These are phyloP conservation scores for Macrolepiota dolichaula DNA, from an alignment of 768 basidiomycete genomes.

Conservation along the genomic window DNA sequence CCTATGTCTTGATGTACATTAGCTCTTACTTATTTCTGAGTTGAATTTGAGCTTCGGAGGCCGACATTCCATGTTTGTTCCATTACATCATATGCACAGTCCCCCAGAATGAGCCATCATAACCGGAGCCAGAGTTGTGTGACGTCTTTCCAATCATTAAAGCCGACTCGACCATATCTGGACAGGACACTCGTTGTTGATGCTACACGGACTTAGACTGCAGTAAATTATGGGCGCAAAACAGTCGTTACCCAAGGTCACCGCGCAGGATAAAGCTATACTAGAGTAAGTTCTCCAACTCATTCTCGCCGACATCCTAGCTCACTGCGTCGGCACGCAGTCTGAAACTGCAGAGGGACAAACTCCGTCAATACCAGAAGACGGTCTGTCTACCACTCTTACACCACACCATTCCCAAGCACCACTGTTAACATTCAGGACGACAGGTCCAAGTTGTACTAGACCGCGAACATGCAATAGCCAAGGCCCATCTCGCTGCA, in stretches of 20 bases:
- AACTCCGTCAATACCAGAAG: slow-evolving; percentile 93
- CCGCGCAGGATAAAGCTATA: slow-evolving; percentile 90
- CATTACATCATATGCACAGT: background rate
- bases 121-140: background rate
- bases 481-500: slow-evolving; percentile 71
- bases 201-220: background rate
- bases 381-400: slow-evolving; percentile 48
- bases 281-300: slow-evolving; percentile 68
- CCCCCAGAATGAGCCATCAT: background rate
- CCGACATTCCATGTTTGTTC: background rate
- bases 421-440: background rate
- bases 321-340: slow-evolving; percentile 37
- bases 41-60: no score
- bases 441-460: slow-evolving; percentile 80
- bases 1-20: no score
- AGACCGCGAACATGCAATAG: slow-evolving; percentile 86
- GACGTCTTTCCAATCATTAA: background rate
- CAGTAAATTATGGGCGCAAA: slow-evolving; percentile 54
- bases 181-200: background rate
- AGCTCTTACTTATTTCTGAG: no score
- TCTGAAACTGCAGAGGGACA: slow-evolving; percentile 94
- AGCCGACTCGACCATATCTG: background rate
- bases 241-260: slow-evolving; percentile 84
- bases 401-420: background rate
- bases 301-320: slow-evolving; percentile 9